These are phyloP conservation scores for Teunomyces gatunensis DNA, from an alignment of 805 yeast genomes.

Conservation along the genomic window DNA sequence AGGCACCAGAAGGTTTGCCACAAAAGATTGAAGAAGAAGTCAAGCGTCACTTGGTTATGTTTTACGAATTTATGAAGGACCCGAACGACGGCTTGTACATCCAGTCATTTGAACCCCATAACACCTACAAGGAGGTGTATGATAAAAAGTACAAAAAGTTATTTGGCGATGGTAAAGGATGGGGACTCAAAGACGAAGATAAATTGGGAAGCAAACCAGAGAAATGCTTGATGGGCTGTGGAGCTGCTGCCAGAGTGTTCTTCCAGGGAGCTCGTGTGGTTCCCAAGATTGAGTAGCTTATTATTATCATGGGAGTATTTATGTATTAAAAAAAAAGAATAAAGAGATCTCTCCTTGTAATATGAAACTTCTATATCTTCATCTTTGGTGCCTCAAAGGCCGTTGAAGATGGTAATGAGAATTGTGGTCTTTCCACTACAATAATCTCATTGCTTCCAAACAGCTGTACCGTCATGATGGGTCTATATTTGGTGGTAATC, in stretches of 20 bases:
- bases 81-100: constrained; percentile 57
- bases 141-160: constrained; percentile 46
- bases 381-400: constrained; percentile 65
- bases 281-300: constrained; percentile 20
- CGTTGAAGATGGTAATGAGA: constrained; percentile 53
- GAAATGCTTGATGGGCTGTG: constrained; percentile 60
- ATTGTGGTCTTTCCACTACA: constrained; percentile 74
- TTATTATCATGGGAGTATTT: not conserved
- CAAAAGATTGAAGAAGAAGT: constrained; percentile 43
- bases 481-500: constrained; percentile 72
- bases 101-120: constrained; percentile 58
- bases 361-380: constrained; percentile 30
- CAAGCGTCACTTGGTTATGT: constrained; percentile 53
- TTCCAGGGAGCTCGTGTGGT: constrained; percentile 63
- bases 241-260: constrained; percentile 66
- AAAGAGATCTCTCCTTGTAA: not conserved
- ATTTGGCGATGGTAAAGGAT: constrained; percentile 55
- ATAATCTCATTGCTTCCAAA: constrained; percentile 58
- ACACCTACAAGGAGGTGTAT: constrained; percentile 49
- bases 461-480: constrained; percentile 59
- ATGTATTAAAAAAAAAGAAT: not conserved
- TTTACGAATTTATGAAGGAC: constrained; percentile 56
- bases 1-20: constrained; percentile 35
- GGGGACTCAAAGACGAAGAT: constrained; percentile 52
- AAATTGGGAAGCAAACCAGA: constrained; percentile 42